Evolutionary conservation across 2,329 filamentous ascomycete species (phyloP), one percentile per base, ranked within the genome.

Genomic region (Aspergillus uvarum): DNA sequence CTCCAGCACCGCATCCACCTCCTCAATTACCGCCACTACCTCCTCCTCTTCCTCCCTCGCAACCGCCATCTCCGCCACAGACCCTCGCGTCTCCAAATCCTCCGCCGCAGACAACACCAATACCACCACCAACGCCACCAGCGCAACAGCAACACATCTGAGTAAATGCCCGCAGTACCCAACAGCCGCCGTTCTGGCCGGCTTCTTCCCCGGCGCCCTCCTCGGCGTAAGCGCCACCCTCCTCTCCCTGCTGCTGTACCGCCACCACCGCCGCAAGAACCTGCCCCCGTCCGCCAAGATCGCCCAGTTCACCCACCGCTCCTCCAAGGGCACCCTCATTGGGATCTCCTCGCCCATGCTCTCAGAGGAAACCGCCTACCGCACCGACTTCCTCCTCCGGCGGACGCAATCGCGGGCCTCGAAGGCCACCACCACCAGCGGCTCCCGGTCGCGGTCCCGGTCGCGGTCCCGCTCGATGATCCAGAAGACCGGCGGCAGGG

Each of bases 141-240:
- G 24, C 24, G 26, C 55, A 19, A 24, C 57, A 32, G 35, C 59
- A 52, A 38, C 61, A 19, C 51, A 65, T 35, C 56, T 63, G 4
- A 67, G 68, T 2, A 35, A 35, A 35, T 78, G 77, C 49, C 71
- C 75, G 26, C 66, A 72, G 4, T 81, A 79, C 60, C 77, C 80
- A 19, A 71, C 66, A 22, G 71, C 67, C 42, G 79, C 79, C 29
- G 66, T 81, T 29, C 59, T 75, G 32, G 78, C 76, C 8, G 80
- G 80, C 19, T 79, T 82, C 67, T 80, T 81, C 65, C 76, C 79
- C 3, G 80, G 80, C 6, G 72, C 75, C 75, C 51, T 88, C 79
- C 38, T 80, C 76, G 68, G 38, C 38, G 38, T 44, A 19, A 44
- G 16, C 4, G 38, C 38, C 38, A 44, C 84, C 84, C 38, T 85